Evolutionary conservation across 106 monocot genomes (phyloP).

Genomic region (Acorus gramineus): DNA sequence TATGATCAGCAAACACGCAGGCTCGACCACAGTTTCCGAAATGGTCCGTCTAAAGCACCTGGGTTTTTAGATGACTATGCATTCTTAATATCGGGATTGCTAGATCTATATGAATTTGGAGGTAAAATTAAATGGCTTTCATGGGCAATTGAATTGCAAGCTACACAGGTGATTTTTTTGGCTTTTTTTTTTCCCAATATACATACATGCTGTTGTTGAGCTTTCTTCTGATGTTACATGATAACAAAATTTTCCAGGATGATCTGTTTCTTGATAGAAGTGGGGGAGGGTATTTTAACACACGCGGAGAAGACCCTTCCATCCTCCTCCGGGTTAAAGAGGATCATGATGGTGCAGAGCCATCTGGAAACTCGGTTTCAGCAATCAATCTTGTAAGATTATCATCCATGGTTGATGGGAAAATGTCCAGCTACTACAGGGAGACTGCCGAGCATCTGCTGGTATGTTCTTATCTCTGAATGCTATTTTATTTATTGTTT

Average conservation of each 20-base stretch:
- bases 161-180: slow-evolving; percentile 46
- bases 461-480: slow-evolving; percentile 30
- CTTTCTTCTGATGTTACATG: neutral
- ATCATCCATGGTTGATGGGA: slow-evolving; percentile 48
- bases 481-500: too few relatives aligned
- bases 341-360: slow-evolving; percentile 95
- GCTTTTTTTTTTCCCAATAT: neutral
- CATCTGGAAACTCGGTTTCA: slow-evolving; percentile 88
- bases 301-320: slow-evolving; percentile 83
- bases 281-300: slow-evolving; percentile 92
- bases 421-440: slow-evolving; percentile 38
- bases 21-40: slow-evolving; percentile 69
- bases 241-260: slow-evolving; percentile 39
- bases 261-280: slow-evolving; percentile 69
- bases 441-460: slow-evolving; percentile 75
- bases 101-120: slow-evolving; percentile 90
- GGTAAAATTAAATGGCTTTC: slow-evolving; percentile 57
- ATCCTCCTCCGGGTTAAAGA: slow-evolving; percentile 81
- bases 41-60: slow-evolving; percentile 92
- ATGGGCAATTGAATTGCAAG: slow-evolving; percentile 80
- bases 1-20: slow-evolving; percentile 44
- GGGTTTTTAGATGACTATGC: slow-evolving; percentile 99
- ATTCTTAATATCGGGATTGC: slow-evolving; percentile 74
- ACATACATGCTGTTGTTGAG: neutral
- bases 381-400: slow-evolving; percentile 75